A percentile compares a stretch with the other conserved stretches of the same genome.
phyloP scores from a whole-genome alignment of 164 flowering plant genomes.

The Magnolia sinica region DNA sequence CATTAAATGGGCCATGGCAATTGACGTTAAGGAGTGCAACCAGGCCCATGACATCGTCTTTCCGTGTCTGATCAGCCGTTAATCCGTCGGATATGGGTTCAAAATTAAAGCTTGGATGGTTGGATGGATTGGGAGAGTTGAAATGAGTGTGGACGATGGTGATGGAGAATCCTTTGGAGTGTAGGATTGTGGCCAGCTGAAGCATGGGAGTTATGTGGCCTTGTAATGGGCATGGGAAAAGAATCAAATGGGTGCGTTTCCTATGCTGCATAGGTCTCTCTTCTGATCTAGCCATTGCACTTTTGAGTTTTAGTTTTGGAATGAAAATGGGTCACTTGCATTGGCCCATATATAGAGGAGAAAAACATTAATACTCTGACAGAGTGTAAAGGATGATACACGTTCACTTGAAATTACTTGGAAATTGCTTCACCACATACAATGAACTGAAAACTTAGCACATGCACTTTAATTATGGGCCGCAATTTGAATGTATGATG shows the following conservation, averaged over 20 bases:
- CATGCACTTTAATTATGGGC: too few species aligned
- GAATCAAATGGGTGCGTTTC: conserved; percentile 18
- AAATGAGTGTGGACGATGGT: conserved; percentile 40
- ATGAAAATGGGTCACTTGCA: too few species aligned
- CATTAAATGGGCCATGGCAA: conserved; percentile 22
- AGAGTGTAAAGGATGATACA: too few species aligned
- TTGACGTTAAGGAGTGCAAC: conserved; percentile 22
- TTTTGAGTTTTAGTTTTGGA: too few species aligned
- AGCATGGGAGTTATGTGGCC: conserved; percentile 62
- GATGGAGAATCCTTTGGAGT: conserved; percentile 45
- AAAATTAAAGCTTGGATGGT: conserved; percentile 32
- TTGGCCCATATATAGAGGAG: too few species aligned
- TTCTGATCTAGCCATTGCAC: not conserved
- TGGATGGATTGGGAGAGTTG: conserved; percentile 35
- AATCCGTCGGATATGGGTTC: conserved; percentile 22
- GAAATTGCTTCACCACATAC: too few species aligned
- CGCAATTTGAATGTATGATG: too few species aligned
- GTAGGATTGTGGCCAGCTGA: conserved; percentile 40
- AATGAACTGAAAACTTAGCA: too few species aligned
- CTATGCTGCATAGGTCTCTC: not conserved
- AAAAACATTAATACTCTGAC: too few species aligned
- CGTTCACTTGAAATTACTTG: too few species aligned
- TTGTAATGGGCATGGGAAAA: conserved; percentile 44
- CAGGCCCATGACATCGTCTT: conserved; percentile 5
- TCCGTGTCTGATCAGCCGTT: not conserved